phyloP scores from a whole-genome alignment of 805 yeast genomes.

The Yamadazyma ubonensis region DNA sequence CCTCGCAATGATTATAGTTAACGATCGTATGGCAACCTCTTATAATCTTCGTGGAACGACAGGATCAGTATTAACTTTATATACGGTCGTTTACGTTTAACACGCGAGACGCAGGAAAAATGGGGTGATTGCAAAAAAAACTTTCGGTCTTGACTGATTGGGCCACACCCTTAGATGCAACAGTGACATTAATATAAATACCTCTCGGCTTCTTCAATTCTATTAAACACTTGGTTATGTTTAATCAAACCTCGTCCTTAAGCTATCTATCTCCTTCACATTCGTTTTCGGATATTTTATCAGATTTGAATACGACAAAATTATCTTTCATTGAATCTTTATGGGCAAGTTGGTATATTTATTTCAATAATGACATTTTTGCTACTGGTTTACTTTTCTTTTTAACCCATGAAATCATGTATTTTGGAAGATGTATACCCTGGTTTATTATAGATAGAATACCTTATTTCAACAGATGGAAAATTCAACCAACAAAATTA shows the following conservation, averaged over 20 bases:
- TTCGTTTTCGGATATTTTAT: conserved; percentile 3
- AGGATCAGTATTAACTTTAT: not conserved
- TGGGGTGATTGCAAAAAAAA: conserved; percentile 16
- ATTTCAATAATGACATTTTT: conserved; percentile 79
- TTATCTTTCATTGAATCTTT: conserved; percentile 50
- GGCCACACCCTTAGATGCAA: conserved; percentile 3
- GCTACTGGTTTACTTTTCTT: conserved; percentile 91
- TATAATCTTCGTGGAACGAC: too few species aligned
- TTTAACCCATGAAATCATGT: conserved; percentile 78
- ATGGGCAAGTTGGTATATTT: conserved; percentile 90
- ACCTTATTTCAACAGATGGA: conserved; percentile 81
- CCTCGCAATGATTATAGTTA: too few species aligned
- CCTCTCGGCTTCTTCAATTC: too few species aligned
- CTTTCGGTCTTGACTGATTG: conserved; percentile 3
- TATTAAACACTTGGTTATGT: too few species aligned
- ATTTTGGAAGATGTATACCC: conserved; percentile 89
- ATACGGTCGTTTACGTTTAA: conserved; percentile 1
- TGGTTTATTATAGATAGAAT: conserved; percentile 87
- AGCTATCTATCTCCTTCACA: conserved; percentile 11
- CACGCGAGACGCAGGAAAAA: conserved; percentile 8
- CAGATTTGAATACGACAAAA: conserved; percentile 9
- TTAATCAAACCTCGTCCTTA: conserved; percentile 15
- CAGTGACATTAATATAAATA: too few species aligned
- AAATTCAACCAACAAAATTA: conserved; percentile 82
- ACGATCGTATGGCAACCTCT: too few species aligned